Evolutionary conservation across 2,329 filamentous ascomycete species (phyloP).

Genomic region (Botrytis byssoidea): DNA sequence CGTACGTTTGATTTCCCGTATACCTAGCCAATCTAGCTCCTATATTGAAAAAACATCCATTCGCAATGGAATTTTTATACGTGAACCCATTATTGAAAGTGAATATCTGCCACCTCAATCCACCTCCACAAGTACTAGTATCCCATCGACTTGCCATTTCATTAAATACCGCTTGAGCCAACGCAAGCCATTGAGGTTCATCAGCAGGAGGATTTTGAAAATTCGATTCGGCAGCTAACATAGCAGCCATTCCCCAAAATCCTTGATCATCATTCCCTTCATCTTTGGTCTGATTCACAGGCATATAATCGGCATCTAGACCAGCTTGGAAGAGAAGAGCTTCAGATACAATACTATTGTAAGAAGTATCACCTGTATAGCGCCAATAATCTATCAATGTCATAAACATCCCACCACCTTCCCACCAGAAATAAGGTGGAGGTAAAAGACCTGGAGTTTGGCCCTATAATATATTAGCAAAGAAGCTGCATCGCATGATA

Average conservation of each 20-base stretch:
- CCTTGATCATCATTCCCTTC: slow-evolving; percentile 70
- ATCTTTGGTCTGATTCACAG: slow-evolving; percentile 61
- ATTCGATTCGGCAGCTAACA: slow-evolving; percentile 67
- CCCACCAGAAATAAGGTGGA: slow-evolving; percentile 54
- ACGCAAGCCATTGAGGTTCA: slow-evolving; percentile 63
- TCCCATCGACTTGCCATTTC: slow-evolving; percentile 74
- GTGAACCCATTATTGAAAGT: slow-evolving; percentile 76
- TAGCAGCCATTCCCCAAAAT: slow-evolving; percentile 70
- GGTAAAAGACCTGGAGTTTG: slow-evolving; percentile 50
- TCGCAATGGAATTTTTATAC: slow-evolving; percentile 68
- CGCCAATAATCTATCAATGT: slow-evolving; percentile 81
- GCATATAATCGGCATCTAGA: slow-evolving; percentile 72
- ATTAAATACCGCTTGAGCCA: slow-evolving; percentile 79
- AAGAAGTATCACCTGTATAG: slow-evolving; percentile 70
- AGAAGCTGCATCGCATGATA: slow-evolving; percentile 41
- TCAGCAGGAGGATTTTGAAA: slow-evolving; percentile 55
- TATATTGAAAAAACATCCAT: slow-evolving; percentile 60
- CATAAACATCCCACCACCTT: slow-evolving; percentile 71
- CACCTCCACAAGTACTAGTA: slow-evolving; percentile 62
- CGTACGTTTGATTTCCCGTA: slow-evolving; percentile 73
- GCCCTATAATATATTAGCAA: slow-evolving; percentile 47
- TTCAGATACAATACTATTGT: slow-evolving; percentile 60
- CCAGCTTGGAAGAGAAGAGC: slow-evolving; percentile 74
- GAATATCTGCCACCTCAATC: slow-evolving; percentile 82
- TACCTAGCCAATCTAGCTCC: slow-evolving; percentile 69